Evolutionary conservation across 345 rosid species (phyloP).

Genomic region (Bruguiera parviflora): DNA sequence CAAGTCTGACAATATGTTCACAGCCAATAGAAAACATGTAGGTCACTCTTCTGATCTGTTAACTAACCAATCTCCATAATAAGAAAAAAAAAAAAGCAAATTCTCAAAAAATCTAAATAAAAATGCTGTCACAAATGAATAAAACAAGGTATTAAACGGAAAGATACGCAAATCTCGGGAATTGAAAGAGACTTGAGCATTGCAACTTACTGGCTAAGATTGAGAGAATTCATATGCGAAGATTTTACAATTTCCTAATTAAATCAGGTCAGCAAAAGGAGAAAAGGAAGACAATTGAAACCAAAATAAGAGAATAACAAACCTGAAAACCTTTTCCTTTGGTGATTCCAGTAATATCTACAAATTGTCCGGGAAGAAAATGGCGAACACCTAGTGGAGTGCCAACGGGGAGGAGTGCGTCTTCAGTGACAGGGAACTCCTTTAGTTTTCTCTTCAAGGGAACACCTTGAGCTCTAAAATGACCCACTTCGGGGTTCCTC

Average conservation of each 20-base stretch:
- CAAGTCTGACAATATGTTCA: no score
- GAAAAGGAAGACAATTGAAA: no score
- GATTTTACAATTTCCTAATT: neutral
- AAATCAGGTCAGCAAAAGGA: neutral
- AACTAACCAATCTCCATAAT: no score
- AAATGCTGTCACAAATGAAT: no score
- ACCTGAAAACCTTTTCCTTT: slow-evolving; percentile 98
- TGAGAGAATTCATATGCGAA: neutral
- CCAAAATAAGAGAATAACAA: neutral
- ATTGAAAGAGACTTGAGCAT: no score
- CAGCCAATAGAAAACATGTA: no score
- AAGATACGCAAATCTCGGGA: no score
- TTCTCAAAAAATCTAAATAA: no score
- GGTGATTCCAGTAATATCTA: slow-evolving; percentile 84
- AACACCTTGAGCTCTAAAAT: slow-evolving; percentile 95
- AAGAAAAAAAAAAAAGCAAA: no score
- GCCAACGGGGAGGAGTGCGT: slow-evolving; percentile 84
- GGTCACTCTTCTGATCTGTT: no score
- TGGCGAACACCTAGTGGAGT: slow-evolving; percentile 71
- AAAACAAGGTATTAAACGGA: no score
- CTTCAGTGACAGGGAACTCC: slow-evolving; percentile 94
- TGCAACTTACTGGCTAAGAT: no score
- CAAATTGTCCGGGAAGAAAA: slow-evolving; percentile 86
- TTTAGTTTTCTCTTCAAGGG: slow-evolving; percentile 85
- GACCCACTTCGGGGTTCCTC: slow-evolving; percentile 89